phyloP scores from a whole-genome alignment of 441 rosid species.

The Biscutella laevigata region DNA sequence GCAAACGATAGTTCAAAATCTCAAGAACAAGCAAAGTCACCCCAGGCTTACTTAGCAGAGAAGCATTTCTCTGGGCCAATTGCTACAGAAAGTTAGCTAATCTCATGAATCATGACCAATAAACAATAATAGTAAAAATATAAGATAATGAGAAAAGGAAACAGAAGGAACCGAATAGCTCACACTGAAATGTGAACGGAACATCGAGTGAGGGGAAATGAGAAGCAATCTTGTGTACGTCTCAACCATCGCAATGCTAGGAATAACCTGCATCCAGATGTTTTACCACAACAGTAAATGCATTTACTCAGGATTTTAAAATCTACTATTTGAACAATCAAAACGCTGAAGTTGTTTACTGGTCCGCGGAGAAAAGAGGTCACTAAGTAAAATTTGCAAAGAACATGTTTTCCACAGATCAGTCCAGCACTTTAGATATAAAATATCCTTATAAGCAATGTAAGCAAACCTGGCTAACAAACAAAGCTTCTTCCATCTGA shows the following conservation, averaged over 20 bases:
- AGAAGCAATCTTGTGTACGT: slow-evolving; percentile 90
- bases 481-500: slow-evolving; percentile 84
- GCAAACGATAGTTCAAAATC: slow-evolving; percentile 84
- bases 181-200: slow-evolving; percentile 89
- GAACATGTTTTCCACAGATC: slow-evolving; percentile 3
- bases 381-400: slow-evolving; percentile 7
- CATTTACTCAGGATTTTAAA: slow-evolving; percentile 3
- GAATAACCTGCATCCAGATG: slow-evolving; percentile 62
- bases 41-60: slow-evolving; percentile 82
- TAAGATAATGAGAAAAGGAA: slow-evolving; percentile 3
- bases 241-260: slow-evolving; percentile 98
- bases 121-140: background rate
- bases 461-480: slow-evolving; percentile 67
- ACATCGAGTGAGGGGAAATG: slow-evolving; percentile 81
- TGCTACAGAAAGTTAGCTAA: slow-evolving; percentile 47
- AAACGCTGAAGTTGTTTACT: background rate
- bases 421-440: background rate
- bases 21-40: slow-evolving; percentile 88
- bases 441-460: slow-evolving; percentile 10
- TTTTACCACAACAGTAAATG: slow-evolving; percentile 11
- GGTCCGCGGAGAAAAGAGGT: slow-evolving; percentile 11
- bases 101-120: slow-evolving; percentile 18
- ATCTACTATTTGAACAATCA: background rate
- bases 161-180: slow-evolving; percentile 25
- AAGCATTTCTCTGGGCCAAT: slow-evolving; percentile 79